Base-by-base conservation (phyloP, 371 early-diverging fungal species). In the Quaeritorhiza haematococci region DNA sequence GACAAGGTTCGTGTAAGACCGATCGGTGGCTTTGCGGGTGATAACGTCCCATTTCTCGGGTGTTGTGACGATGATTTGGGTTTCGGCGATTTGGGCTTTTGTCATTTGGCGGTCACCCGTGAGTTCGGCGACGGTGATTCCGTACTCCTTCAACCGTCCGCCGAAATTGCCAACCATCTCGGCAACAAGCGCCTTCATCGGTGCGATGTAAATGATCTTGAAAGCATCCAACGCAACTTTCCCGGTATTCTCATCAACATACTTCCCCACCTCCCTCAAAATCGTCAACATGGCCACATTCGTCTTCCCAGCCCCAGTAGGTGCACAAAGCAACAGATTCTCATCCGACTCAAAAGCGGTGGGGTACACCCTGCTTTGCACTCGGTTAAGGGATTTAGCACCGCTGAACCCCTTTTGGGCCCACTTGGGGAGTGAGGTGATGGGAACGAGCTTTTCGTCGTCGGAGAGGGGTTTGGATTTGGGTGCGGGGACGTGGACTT, bases 1-100 rank as follows among this genome's bases (percentile, higher is more conserved):
- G 1, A 98, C 96, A 4, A 93, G 74, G 45, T 87, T 77, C 28
- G 93, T 93, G 72, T 95, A 93, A 55, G 90, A 89, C 43, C 95
- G 82, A 68, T 91, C 96, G 4, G 90, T 89, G 6, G 91, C 91
- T 70, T 96, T 97, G 63, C 99, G 88, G 27, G 99, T 99, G 48
- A 95, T 87, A 28, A 98, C 88, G 74, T 99, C 99, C 96, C 98
- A 99, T 73, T 99, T 99, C 73, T 99, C 99, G 7, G 99, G 99
- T 0, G 99, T 99, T 3, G 98, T 98, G 26, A 99, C 90, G 61
- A 99, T 94, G 64, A 99, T 87, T 64, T 96, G 92, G 0, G 97
- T 92, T 46, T 92, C 91, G 15, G 90, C 80, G 46, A 98, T 89
- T 68, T 98, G 95, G 64, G 88, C 87, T 70, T 90, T 90, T 26